These are phyloP conservation scores for Saturnispora hagleri DNA, from an alignment of 805 yeast species.

Conservation along the genomic window DNA sequence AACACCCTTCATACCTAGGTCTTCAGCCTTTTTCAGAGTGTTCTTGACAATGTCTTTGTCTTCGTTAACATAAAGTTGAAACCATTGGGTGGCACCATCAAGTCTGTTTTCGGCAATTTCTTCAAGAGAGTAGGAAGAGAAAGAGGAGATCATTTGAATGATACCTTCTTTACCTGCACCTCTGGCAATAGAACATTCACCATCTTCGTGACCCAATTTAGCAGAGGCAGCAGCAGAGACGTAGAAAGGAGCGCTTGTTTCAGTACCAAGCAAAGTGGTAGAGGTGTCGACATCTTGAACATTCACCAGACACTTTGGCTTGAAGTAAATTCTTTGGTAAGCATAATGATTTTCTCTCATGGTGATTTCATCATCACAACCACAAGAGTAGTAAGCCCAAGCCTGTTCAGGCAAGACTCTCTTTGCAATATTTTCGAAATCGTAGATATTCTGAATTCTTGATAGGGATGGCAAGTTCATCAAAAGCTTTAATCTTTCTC, in stretches of 20 bases:
- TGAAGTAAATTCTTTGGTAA: conserved; percentile 78
- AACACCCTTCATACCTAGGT: conserved; percentile 51
- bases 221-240: conserved; percentile 89
- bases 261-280: conserved; percentile 67
- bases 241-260: conserved; percentile 70
- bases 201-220: conserved; percentile 85
- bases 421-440: conserved; percentile 81
- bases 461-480: conserved; percentile 61
- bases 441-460: conserved; percentile 68
- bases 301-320: conserved; percentile 75
- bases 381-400: conserved; percentile 89
- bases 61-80: conserved; percentile 74
- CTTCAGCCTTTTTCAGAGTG: conserved; percentile 17
- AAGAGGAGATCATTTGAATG: conserved; percentile 87
- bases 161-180: conserved; percentile 66
- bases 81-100: conserved; percentile 73
- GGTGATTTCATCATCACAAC: conserved; percentile 87
- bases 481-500: conserved; percentile 32
- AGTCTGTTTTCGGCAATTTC: conserved; percentile 68
- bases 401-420: conserved; percentile 68
- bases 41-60: conserved; percentile 34
- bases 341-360: conserved; percentile 86
- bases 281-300: conserved; percentile 60
- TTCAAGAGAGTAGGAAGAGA: conserved; percentile 81
- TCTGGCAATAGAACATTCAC: conserved; percentile 76